Conservation (phyloP, 2,329 filamentous ascomycete species). For the Hypoxylon sp. region DNA sequence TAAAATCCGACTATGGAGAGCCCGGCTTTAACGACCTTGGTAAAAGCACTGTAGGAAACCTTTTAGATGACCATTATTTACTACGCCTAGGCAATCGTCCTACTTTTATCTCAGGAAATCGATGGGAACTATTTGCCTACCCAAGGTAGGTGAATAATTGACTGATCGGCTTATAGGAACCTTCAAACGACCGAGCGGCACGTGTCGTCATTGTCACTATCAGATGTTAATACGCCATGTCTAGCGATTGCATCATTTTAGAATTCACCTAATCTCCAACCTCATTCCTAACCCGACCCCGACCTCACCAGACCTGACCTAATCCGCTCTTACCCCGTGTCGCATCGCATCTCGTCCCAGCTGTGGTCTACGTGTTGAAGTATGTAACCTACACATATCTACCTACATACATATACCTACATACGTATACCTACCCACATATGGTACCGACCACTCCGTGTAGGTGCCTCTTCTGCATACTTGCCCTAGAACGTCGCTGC, state of each 20-base stretch:
- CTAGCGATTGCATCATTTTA: background rate
- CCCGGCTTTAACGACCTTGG: background rate
- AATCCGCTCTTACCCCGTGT: background rate
- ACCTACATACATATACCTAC: background rate
- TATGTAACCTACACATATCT: too few relatives aligned
- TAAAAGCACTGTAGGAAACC: background rate
- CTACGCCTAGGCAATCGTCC: background rate
- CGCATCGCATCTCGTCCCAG: conserved; percentile 2
- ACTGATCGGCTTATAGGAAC: conserved; percentile 4
- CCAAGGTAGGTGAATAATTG: background rate
- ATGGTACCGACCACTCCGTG: background rate
- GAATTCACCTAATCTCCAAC: conserved; percentile 3
- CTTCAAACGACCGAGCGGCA: conserved; percentile 10
- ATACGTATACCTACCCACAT: too few relatives aligned
- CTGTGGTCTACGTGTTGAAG: background rate
- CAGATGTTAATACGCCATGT: background rate
- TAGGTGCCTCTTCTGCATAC: background rate
- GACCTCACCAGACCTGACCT: conserved; percentile 3
- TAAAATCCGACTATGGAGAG: background rate
- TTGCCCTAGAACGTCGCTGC: background rate
- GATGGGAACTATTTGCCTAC: background rate
- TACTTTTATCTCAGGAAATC: background rate
- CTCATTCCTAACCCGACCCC: conserved; percentile 3
- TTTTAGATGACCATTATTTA: background rate
- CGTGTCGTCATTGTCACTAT: conserved; percentile 26